A percentile compares a stretch with the other conserved stretches of the same genome.
phyloP scores from a whole-genome alignment of 2,329 filamentous ascomycete genomes.

The Blumeria hordei region DNA sequence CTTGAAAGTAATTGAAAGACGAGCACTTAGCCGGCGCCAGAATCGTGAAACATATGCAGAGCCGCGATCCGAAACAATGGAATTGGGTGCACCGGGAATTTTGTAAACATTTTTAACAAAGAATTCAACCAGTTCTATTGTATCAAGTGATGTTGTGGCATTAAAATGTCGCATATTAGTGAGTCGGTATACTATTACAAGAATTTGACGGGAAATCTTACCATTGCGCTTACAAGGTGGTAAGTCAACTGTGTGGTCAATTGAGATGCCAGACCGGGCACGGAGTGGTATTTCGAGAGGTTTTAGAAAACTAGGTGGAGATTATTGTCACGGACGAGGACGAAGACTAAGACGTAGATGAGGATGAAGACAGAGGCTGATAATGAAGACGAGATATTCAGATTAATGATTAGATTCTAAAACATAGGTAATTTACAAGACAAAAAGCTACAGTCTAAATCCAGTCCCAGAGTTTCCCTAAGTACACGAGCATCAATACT shows the following conservation, averaged over 20 bases:
- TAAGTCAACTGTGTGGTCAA: conserved; percentile 1
- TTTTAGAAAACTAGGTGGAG: conserved; percentile 1
- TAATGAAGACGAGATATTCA: no score
- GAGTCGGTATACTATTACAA: background rate
- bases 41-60: conserved; percentile 4
- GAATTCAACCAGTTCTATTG: background rate
- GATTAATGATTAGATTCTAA: no score
- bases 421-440: no score
- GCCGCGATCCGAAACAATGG: conserved; percentile 5
- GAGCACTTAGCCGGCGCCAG: conserved; percentile 3
- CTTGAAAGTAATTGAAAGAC: background rate
- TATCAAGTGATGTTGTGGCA: background rate
- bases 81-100: conserved; percentile 1
- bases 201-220: background rate
- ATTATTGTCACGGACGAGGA: background rate
- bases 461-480: no score
- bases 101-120: background rate
- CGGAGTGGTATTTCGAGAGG: conserved; percentile 1
- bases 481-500: no score
- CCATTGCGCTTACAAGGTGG: background rate
- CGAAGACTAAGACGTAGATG: no score
- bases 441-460: no score
- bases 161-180: background rate
- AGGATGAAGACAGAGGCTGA: no score
- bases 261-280: conserved; percentile 1